Base-by-base conservation (phyloP, 2,329 filamentous ascomycete genomes). In the Dactylellina drechsleri region DNA sequence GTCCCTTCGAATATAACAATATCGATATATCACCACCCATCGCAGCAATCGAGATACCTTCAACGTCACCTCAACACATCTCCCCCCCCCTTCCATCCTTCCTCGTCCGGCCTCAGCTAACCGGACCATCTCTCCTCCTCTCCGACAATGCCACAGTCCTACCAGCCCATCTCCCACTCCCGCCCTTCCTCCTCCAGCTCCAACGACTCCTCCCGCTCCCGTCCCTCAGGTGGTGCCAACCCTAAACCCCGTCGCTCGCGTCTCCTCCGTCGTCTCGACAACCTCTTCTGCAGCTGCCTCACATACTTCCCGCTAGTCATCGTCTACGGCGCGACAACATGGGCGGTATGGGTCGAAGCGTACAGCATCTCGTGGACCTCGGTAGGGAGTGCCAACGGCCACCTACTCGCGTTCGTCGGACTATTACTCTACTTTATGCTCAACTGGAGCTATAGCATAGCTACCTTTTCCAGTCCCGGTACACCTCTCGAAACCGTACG, bases 381-480 rank as follows among this genome's bases (percentile, higher is more conserved):
- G 4, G 84, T 85, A 70, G 86, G 84, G 58, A 81, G 81, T 40
- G 10, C 49, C 40, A 41, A 54, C 76, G 89, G 88, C 87, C 56
- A 84, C 82, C 10, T 82, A 82, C 4, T 86, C 1, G 91, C 91
- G 8, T 80, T 86, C 47, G 81, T 92, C 62, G 92, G 90, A 54
- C 81, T 94, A 76, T 72, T 87, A 40, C 86, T 98, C 76, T 98
- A 93, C 80, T 78, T 87, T 65, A 85, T 97, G 79, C 88, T 96
- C 76, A 94, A 95, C 82, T 91, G 90, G 86, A 94, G 88, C 79
- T 99, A 99, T 83, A 95, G 92, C 0, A 89, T 90, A 52, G 95
- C 95, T 79, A 94, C 98, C 77, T 97, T 98, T 83, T 97, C 92
- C 23, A 88, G 91, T 77, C 94, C 95, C 4, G 95, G 95, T 52